Conservation (phyloP, 1,284 basidiomycete genomes). For the Pseudozyma pruni region DNA sequence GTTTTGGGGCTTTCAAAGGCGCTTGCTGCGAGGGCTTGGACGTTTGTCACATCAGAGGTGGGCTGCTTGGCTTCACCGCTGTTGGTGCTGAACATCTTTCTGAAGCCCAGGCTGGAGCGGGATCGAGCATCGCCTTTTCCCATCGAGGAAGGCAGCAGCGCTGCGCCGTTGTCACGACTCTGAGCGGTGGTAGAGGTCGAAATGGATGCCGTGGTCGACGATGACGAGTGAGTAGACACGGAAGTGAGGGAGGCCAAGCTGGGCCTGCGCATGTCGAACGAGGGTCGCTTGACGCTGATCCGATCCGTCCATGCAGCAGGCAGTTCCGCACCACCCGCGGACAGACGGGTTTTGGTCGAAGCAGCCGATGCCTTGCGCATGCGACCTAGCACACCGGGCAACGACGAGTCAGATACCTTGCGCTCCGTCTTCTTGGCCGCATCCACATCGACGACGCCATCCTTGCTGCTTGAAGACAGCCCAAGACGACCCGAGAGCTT, state of each 20-base stretch:
- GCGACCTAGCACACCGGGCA: constrained; percentile 7
- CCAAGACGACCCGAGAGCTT: constrained; percentile 30
- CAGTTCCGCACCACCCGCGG: constrained; percentile 19
- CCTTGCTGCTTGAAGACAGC: neutral
- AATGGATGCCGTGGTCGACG: neutral
- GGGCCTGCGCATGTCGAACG: constrained; percentile 21
- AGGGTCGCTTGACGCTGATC: constrained; percentile 12
- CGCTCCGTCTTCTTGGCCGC: neutral
- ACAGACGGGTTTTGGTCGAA: neutral
- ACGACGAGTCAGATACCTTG: constrained; percentile 16
- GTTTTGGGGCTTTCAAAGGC: constrained; percentile 25
- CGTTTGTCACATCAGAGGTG: neutral
- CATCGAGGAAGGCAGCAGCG: neutral
- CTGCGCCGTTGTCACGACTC: neutral
- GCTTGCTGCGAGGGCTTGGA: constrained; percentile 18
- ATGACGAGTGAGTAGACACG: constrained; percentile 6
- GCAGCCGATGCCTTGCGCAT: constrained; percentile 15
- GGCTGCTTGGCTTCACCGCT: neutral
- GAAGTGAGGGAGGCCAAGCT: constrained; percentile 16
- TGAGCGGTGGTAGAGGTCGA: neutral
- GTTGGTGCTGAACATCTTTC: constrained; percentile 25
- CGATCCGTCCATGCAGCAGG: constrained; percentile 40
- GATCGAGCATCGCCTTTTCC: constrained; percentile 1
- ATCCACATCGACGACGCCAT: neutral
- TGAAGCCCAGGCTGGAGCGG: constrained; percentile 21